A percentile compares a stretch with the other conserved stretches of the same genome.
Conservation (phyloP, 345 rosid species). For the Pistacia integerrima region DNA sequence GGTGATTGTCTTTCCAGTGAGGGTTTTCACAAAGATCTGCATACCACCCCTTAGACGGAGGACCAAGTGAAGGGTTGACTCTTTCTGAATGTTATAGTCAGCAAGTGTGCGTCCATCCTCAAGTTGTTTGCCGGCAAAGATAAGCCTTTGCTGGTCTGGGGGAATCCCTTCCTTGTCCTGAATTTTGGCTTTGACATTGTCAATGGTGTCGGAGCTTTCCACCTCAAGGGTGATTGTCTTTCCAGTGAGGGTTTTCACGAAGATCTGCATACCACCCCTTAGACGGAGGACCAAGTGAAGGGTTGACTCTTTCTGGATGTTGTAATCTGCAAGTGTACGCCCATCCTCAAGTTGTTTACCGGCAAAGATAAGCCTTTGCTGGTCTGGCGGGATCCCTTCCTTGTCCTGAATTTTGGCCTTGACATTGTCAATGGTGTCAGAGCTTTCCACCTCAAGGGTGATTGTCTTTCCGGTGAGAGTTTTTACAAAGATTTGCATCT, state of each 20-base stretch:
- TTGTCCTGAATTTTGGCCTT: conserved; percentile 25
- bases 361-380: conserved; percentile 22
- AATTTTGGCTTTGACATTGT: conserved; percentile 25
- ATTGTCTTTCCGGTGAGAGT: conserved; percentile 26
- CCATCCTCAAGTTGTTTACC: conserved; percentile 27
- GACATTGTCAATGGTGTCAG: conserved; percentile 20
- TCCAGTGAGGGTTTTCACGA: conserved; percentile 31
- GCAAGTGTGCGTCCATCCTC: conserved; percentile 21
- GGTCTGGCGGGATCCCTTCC: conserved; percentile 28
- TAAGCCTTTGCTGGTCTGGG: conserved; percentile 25
- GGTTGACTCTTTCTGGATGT: conserved; percentile 25
- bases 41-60: conserved; percentile 28
- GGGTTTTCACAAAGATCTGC: conserved; percentile 35
- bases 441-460: conserved; percentile 28
- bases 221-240: conserved; percentile 31
- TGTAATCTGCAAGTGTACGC: conserved; percentile 12
- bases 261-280: conserved; percentile 31
- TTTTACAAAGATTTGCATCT: conserved; percentile 29
- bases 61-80: conserved; percentile 24
- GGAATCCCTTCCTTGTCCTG: conserved; percentile 28
- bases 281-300: conserved; percentile 28
- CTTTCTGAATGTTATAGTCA: conserved; percentile 22
- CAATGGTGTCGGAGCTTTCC: conserved; percentile 23
- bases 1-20: conserved; percentile 31
- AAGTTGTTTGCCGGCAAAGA: conserved; percentile 22